Evolutionary conservation across 2,329 filamentous ascomycete genomes (phyloP), one percentile per base, ranked within the genome.

Genomic region (Orbilia quercus): DNA sequence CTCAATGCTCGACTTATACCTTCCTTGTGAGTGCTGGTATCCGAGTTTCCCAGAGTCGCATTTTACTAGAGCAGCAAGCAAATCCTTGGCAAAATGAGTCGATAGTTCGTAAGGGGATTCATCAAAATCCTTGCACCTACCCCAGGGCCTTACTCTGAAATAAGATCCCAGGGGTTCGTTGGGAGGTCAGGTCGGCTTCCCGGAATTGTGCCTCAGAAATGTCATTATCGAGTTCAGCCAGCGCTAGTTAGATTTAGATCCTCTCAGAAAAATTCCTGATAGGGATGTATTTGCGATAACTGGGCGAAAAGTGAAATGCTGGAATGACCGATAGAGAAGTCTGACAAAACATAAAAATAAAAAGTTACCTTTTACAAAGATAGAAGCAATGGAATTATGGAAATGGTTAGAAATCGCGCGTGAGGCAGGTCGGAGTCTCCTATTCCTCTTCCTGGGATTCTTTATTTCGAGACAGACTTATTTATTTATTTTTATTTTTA

Each of bases 141-240:
- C 57, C 55, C 59, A 25, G 53, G 63, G 36, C 28, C 22, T 36
- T 47, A 18, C 59, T 59, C 58, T 64, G 59, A 72, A 71, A 63
- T 63, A 47, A 22, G 23, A 14, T 53, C 57, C 67, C 59, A 60
- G 59, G 51, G n/a, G 25, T 58, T 44, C 57, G 44, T 64, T 45
- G 50, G 50, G 42, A 40, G 51, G 54, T 69, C 64, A 60, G 59
- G 51, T 59, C 59, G 60, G 67, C 51, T 65, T 72, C 67, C 67
- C 67, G 67, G 67, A 72, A 72, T 59, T 72, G 59, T 51, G 59
- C 67, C 58, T 71, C 59, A 53, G 55, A 72, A 58, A 53, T 63
- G 67, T 72, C 67, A 65, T 31, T 31, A 31, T 63, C 34, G 34
- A 25, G 34, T 53, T 60, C 42, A 14, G 1, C 50, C 20, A 38